Percentiles rank a stretch among this genome's conserved stretches.
Evolutionary conservation across 352 stramenopile genomes (phyloP).

Genomic region (Halophytophthora batemanensis): DNA sequence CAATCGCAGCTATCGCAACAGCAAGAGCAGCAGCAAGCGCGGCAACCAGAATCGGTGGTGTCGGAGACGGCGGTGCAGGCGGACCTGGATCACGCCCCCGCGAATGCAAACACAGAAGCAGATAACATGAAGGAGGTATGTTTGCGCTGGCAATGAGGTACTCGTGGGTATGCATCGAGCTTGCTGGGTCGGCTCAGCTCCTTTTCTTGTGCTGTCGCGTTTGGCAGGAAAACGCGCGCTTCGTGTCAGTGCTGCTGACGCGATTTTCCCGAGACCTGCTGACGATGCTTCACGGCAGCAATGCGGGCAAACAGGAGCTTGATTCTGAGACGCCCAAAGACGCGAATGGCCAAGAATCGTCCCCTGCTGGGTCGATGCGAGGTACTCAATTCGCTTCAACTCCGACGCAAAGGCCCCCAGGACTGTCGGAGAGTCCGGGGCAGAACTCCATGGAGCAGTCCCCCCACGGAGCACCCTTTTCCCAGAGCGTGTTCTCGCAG

Average conservation of each 20-base stretch:
- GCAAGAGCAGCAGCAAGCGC: slow-evolving; percentile 17
- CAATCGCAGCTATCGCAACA: slow-evolving; percentile 34
- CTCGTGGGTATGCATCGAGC: no score
- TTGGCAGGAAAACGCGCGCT: slow-evolving; percentile 31
- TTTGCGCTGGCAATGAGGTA: no score
- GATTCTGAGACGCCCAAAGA: slow-evolving; percentile 1
- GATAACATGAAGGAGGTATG: slow-evolving; percentile 10
- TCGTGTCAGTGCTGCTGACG: slow-evolving; percentile 43
- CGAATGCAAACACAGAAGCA: not conserved
- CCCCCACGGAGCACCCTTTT: slow-evolving; percentile 22
- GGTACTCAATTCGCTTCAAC: slow-evolving; percentile 2
- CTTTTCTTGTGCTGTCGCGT: not conserved
- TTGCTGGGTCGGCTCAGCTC: not conserved
- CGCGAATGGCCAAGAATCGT: slow-evolving; percentile 14
- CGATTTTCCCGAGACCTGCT: slow-evolving; percentile 28
- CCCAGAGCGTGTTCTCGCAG: slow-evolving; percentile 63
- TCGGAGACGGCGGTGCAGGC: slow-evolving; percentile 42
- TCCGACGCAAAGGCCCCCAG: slow-evolving; percentile 16
- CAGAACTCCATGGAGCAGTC: slow-evolving; percentile 28
- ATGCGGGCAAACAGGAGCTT: not conserved
- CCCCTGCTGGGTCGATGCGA: slow-evolving; percentile 3
- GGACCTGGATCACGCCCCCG: slow-evolving; percentile 7
- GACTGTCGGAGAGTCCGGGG: slow-evolving; percentile 19
- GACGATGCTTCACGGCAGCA: slow-evolving; percentile 26
- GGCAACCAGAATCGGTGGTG: slow-evolving; percentile 8